Evolutionary conservation across 371 early-diverging fungal genomes (phyloP).

Genomic region (Mucor lusitanicus): DNA sequence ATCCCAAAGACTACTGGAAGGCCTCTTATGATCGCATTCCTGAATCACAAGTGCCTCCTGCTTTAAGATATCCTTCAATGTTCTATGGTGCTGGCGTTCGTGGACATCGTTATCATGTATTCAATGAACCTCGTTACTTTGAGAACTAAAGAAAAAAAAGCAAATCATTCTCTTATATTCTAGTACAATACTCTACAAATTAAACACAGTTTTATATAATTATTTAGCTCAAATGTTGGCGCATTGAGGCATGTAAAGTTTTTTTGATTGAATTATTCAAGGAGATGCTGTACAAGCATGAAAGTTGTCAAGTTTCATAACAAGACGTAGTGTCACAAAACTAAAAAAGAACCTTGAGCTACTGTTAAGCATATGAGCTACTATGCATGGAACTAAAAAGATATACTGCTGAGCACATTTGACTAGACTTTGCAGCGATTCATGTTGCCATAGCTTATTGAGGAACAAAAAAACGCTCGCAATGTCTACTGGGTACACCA

Average conservation of each 20-base stretch:
- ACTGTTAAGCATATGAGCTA: too few relatives aligned
- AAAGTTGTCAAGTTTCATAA: background rate
- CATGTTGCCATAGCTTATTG: too few relatives aligned
- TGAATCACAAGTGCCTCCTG: slow-evolving; percentile 57
- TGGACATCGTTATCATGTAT: slow-evolving; percentile 79
- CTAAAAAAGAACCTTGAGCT: too few relatives aligned
- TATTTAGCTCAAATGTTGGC: background rate
- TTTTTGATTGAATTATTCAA: background rate
- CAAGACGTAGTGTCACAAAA: too few relatives aligned
- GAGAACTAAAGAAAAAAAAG: slow-evolving; percentile 13
- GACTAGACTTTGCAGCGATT: too few relatives aligned
- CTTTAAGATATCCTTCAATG: slow-evolving; percentile 67
- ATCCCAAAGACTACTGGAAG: slow-evolving; percentile 51
- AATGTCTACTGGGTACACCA: background rate
- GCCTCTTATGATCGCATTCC: slow-evolving; percentile 58
- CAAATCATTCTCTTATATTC: background rate
- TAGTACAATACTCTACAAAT: background rate
- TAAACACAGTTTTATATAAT: background rate
- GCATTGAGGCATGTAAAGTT: background rate
- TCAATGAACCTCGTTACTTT: slow-evolving; percentile 76
- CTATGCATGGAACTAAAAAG: background rate
- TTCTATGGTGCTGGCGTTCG: slow-evolving; percentile 74
- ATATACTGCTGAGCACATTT: background rate
- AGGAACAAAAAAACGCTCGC: background rate
- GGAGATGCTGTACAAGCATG: background rate